Base-by-base conservation (phyloP, 2,329 filamentous ascomycete genomes). In the Gaeumannomyces tritici region DNA sequence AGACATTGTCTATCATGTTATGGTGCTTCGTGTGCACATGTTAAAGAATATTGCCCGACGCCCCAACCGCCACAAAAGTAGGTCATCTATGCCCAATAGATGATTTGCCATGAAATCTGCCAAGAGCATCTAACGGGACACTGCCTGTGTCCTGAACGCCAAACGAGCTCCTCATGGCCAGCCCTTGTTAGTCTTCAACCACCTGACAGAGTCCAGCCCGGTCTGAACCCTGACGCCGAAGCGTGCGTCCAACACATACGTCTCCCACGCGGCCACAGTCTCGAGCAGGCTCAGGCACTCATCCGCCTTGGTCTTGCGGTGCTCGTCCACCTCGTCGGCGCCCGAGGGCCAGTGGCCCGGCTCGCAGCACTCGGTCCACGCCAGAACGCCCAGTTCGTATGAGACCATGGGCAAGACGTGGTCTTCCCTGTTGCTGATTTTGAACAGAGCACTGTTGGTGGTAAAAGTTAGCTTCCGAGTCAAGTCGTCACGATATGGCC, bases 311-410 rank as follows among this genome's bases (percentile, higher is more conserved):
- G 78, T 71, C 28, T 70, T 73, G 21, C 77, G 75, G 66, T 75
- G 79, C 5, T 67, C 72, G 0, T 74, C 72, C 0, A 74, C 65
- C 35, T 68, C 68, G 1, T 67, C 63, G 2, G 60, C 42, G 7
- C 67, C 65, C 0, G 65, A 64, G 3, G 70, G 71, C 64, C 69
- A 75, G 27, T 63, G 62, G 0, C 67, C 69, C 1, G 77, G 73
- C 33, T 75, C 71, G 67, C 77, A 80, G 61, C 79, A 80, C 69
- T 93, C 89, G 63, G 83, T 80, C 93, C 93, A 99, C 1, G 88
- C 78, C 62, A 90, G 85, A 9, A 89, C 91, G 0, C 87, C 92
- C 78, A 95, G 85, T 75, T 99, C 95, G 73, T 97, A 97, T 67
- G 91, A 81, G 1, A 89, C 91, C 0, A 87, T 85, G 0, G 93